A percentile compares a stretch with the other conserved stretches of the same genome.
phyloP scores from a whole-genome alignment of 345 rosid species.

The Citrus maxima region DNA sequence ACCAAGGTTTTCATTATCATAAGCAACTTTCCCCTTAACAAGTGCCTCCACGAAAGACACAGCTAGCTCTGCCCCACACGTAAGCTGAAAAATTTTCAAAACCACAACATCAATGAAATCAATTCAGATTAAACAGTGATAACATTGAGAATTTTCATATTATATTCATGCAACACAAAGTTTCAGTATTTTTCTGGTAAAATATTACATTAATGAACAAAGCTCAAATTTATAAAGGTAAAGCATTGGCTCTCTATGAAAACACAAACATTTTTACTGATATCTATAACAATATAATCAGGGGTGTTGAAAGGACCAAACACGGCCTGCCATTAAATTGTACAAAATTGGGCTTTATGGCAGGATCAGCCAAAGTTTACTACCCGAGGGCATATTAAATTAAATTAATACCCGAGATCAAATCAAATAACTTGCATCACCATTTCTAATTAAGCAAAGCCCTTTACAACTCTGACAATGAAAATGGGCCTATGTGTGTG shows the following conservation, averaged over 20 bases:
- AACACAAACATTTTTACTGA: neutral
- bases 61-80: slow-evolving; percentile 92
- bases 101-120: slow-evolving; percentile 1
- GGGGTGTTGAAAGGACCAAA: neutral
- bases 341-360: neutral
- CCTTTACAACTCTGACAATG: neutral
- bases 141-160: neutral
- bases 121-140: neutral
- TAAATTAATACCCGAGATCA: neutral
- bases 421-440: neutral
- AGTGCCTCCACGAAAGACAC: slow-evolving; percentile 68
- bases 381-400: neutral
- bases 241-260: neutral
- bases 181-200: neutral
- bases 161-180: neutral
- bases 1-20: slow-evolving; percentile 68
- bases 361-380: neutral
- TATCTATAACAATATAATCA: neutral
- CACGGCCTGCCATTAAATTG: neutral
- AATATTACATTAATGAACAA: neutral
- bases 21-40: slow-evolving; percentile 68
- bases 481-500: neutral
- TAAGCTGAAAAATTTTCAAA: slow-evolving; percentile 48
- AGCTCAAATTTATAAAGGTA: neutral
- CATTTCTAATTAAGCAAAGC: neutral